These are phyloP conservation scores for Lathyrus aphaca DNA, from an alignment of 306 rosid species.

Conservation along the genomic window DNA sequence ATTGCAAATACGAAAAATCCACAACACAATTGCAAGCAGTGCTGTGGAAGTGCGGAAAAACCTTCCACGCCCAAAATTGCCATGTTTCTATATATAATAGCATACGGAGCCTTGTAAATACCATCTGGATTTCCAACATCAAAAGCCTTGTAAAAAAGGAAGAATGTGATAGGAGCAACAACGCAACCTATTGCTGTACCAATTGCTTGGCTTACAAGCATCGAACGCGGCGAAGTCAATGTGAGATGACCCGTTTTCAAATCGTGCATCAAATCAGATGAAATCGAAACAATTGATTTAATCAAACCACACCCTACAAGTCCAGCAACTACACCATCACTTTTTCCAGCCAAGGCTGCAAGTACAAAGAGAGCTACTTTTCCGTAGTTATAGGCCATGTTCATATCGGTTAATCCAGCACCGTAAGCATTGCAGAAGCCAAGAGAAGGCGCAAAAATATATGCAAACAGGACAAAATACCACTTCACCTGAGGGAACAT, in stretches of 20 bases:
- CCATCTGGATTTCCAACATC: conserved; percentile 86
- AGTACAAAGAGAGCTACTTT: conserved; percentile 96
- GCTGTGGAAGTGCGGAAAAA: conserved; percentile 83
- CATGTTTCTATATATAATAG: conserved; percentile 93
- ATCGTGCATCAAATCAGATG: conserved; percentile 97
- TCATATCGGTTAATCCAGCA: conserved; percentile 94
- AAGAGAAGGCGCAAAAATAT: conserved; percentile 81
- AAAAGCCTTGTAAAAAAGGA: conserved; percentile 91
- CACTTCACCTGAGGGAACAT: conserved; percentile 94
- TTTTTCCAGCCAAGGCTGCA: conserved; percentile 71
- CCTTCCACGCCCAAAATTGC: conserved; percentile 93
- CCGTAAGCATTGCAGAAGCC: conserved; percentile 99
- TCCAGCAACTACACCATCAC: conserved; percentile 87
- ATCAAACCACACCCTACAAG: conserved; percentile 94
- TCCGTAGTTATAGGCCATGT: conserved; percentile 97
- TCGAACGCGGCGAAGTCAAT: conserved; percentile 87
- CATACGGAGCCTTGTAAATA: conserved; percentile 93
- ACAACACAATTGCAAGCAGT: conserved; percentile 86
- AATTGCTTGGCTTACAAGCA: conserved; percentile 92
- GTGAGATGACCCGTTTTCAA: conserved; percentile 95
- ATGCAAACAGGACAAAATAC: conserved; percentile 83
- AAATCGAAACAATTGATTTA: conserved; percentile 88
- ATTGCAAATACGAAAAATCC: conserved; percentile 81
- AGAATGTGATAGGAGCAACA: conserved; percentile 88
- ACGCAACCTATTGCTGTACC: conserved; percentile 92